A percentile compares a stretch with the other conserved stretches of the same genome.
phyloP scores from a whole-genome alignment of 2,329 filamentous ascomycete species.

The Amphichorda felina region DNA sequence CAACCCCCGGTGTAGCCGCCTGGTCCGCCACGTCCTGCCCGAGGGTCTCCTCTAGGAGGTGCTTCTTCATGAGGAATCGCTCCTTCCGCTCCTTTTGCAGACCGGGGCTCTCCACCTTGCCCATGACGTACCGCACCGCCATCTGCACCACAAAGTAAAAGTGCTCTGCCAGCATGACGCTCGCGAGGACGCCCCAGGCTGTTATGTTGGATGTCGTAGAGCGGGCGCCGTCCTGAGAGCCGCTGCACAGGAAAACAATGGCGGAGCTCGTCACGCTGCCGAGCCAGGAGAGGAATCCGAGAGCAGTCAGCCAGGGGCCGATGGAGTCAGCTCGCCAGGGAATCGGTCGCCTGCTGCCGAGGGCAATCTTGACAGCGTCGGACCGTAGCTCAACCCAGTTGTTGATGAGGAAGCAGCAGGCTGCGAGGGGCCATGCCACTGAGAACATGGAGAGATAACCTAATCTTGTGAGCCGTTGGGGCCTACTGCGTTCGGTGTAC shows the following conservation, averaged over 20 bases:
- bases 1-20: slow-evolving; percentile 31
- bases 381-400: slow-evolving; percentile 93
- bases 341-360: slow-evolving; percentile 78
- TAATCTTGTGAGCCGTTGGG: too few relatives aligned
- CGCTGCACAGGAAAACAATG: slow-evolving; percentile 80
- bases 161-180: slow-evolving; percentile 80
- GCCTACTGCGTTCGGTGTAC: too few relatives aligned
- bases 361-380: slow-evolving; percentile 88
- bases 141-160: slow-evolving; percentile 71
- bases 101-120: slow-evolving; percentile 75
- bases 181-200: slow-evolving; percentile 69
- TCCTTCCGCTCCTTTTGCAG: slow-evolving; percentile 76
- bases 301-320: slow-evolving; percentile 77
- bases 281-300: slow-evolving; percentile 88
- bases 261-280: slow-evolving; percentile 81
- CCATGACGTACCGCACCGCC: slow-evolving; percentile 59
- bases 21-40: slow-evolving; percentile 41
- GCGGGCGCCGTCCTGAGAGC: slow-evolving; percentile 50
- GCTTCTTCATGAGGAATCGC: slow-evolving; percentile 68
- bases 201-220: slow-evolving; percentile 60
- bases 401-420: slow-evolving; percentile 80
- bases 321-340: slow-evolving; percentile 90
- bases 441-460: slow-evolving; percentile 88
- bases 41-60: slow-evolving; percentile 62
- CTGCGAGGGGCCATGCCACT: slow-evolving; percentile 88